Conservation (phyloP, 2,329 filamentous ascomycete species). For the Blastomyces gilchristii region DNA sequence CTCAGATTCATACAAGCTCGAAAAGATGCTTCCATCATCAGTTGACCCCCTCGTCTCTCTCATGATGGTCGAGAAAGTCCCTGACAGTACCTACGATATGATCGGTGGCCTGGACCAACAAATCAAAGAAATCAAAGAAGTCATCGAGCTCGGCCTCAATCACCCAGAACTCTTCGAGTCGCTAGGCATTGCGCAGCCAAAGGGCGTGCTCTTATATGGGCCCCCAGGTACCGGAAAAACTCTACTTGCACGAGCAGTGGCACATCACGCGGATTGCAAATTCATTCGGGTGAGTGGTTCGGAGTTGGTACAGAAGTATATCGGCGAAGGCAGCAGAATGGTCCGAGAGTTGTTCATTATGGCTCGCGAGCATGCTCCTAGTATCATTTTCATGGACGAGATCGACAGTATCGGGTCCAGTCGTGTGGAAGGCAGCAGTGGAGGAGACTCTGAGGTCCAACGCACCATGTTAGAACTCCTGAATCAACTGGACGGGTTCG, state of each 20-base stretch:
- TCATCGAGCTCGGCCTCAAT: slow-evolving; percentile 96
- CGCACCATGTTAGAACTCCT: slow-evolving; percentile 96
- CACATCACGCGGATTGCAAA: slow-evolving; percentile 97
- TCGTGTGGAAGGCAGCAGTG: slow-evolving; percentile 87
- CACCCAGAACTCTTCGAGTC: slow-evolving; percentile 98
- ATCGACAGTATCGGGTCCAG: slow-evolving; percentile 98
- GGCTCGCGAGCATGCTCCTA: slow-evolving; percentile 94
- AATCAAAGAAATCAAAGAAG: slow-evolving; percentile 99
- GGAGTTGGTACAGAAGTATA: slow-evolving; percentile 97
- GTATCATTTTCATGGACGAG: slow-evolving; percentile 99
- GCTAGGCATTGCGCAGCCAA: slow-evolving; percentile 95
- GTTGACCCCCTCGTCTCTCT: slow-evolving; percentile 97
- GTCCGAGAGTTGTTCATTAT: slow-evolving; percentile 98
- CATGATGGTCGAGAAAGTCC: slow-evolving; percentile 99
- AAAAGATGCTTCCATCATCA: slow-evolving; percentile 95
- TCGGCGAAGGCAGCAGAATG: slow-evolving; percentile 96
- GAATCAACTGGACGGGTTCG: slow-evolving; percentile 97
- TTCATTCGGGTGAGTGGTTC: slow-evolving; percentile 96
- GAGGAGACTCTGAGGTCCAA: slow-evolving; percentile 95
- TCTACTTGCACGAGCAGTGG: slow-evolving; percentile 83
- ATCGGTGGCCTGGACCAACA: slow-evolving; percentile 97
- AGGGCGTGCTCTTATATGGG: slow-evolving; percentile 92
- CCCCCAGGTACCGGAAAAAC: slow-evolving; percentile 97
- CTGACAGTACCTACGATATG: slow-evolving; percentile 99
- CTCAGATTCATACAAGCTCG: slow-evolving; percentile 96